A percentile compares a stretch with the other conserved stretches of the same genome.
These are phyloP conservation scores for Paramecium sonneborni DNA, from an alignment of 73 alveolate genomes.

Conservation along the genomic window DNA sequence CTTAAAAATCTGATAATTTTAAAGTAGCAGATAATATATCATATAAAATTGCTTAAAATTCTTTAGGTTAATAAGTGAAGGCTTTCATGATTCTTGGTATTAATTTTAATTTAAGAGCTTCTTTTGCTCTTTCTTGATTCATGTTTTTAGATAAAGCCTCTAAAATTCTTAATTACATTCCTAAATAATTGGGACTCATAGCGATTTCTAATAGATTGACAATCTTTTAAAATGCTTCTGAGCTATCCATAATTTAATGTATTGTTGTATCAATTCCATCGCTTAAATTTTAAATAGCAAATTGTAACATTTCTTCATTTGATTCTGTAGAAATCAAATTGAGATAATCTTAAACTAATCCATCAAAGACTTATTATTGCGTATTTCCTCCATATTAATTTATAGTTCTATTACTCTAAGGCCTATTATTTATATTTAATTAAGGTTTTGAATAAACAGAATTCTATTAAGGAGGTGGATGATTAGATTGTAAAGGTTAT, in stretches of 20 bases:
- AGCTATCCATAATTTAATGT: conserved; percentile 72
- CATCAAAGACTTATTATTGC: conserved; percentile 44
- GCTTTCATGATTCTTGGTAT: conserved; percentile 77
- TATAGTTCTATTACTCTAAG: background rate
- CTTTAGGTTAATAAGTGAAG: conserved; percentile 70
- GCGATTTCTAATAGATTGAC: conserved; percentile 75
- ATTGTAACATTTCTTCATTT: conserved; percentile 76
- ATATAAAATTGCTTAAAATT: conserved; percentile 68
- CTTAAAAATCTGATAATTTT: conserved; percentile 67
- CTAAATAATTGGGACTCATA: conserved; percentile 71
- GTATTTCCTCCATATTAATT: background rate
- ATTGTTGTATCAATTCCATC: conserved; percentile 78
- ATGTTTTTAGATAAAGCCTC: conserved; percentile 71
- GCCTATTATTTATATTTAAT: background rate
- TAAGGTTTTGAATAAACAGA: background rate
- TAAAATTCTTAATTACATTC: conserved; percentile 70
- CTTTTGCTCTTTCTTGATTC: conserved; percentile 80
- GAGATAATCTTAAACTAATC: conserved; percentile 75
- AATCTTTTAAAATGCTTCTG: conserved; percentile 70
- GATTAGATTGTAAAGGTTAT: background rate
- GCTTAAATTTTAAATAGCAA: conserved; percentile 80
- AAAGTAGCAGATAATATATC: conserved; percentile 69
- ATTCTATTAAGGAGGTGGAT: background rate
- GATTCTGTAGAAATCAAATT: conserved; percentile 76
- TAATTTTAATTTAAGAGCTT: conserved; percentile 71